These are phyloP conservation scores for Cordyceps javanica DNA, from an alignment of 2,329 filamentous ascomycete genomes.

Conservation along the genomic window DNA sequence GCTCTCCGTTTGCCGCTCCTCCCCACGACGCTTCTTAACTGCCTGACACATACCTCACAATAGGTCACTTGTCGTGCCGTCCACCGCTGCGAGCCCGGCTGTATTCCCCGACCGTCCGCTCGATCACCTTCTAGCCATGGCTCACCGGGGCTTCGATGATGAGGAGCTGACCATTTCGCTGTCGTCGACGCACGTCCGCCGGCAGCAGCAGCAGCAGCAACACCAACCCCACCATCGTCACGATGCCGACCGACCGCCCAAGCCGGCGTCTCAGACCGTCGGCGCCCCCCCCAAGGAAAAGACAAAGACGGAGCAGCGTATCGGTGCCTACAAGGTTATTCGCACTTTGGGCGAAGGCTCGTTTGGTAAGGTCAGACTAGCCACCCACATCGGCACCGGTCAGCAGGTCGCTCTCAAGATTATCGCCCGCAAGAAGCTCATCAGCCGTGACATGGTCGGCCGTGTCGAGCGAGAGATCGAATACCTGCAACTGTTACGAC, in stretches of 20 bases:
- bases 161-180: slow-evolving; percentile 78
- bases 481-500: slow-evolving; percentile 88
- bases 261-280: slow-evolving; percentile 21
- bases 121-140: slow-evolving; percentile 32
- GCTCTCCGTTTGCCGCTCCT: slow-evolving; percentile 1
- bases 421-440: slow-evolving; percentile 90
- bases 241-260: slow-evolving; percentile 19
- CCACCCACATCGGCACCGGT: slow-evolving; percentile 82
- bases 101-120: not conserved
- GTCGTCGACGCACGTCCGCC: slow-evolving; percentile 57
- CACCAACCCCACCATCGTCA: slow-evolving; percentile 16
- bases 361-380: slow-evolving; percentile 97
- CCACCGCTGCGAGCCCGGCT: not conserved
- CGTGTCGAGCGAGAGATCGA: slow-evolving; percentile 97
- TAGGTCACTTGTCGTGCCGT: not conserved
- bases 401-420: slow-evolving; percentile 98
- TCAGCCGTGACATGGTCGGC: slow-evolving; percentile 96
- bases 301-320: slow-evolving; percentile 68
- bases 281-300: slow-evolving; percentile 32
- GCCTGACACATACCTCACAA: slow-evolving; percentile 4
- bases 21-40: slow-evolving; percentile 4
- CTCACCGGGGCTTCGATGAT: slow-evolving; percentile 61
- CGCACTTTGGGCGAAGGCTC: slow-evolving; percentile 92
- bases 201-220: slow-evolving; percentile 29
- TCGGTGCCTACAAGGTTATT: slow-evolving; percentile 87